phyloP scores from a whole-genome alignment of 1,284 basidiomycete genomes.

The Boletus smithii region DNA sequence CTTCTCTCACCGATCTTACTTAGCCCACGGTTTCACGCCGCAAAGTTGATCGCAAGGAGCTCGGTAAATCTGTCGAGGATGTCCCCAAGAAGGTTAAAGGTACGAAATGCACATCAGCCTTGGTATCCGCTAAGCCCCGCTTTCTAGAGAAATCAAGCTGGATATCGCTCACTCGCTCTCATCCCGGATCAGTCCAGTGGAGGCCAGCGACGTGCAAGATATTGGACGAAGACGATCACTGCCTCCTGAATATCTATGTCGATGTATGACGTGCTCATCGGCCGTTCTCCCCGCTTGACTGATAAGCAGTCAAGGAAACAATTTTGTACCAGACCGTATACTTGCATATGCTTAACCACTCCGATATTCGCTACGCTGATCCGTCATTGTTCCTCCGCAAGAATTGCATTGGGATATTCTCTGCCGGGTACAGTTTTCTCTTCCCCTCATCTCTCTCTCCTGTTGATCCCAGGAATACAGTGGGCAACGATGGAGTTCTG shows the following conservation, averaged over 20 bases:
- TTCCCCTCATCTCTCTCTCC: slow-evolving; percentile 5
- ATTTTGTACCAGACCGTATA: slow-evolving; percentile 69
- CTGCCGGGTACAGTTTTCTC: slow-evolving; percentile 44
- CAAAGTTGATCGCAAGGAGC: slow-evolving; percentile 56
- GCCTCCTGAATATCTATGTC: slow-evolving; percentile 66
- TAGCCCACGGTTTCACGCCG: slow-evolving; percentile 43
- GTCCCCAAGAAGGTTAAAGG: slow-evolving; percentile 51
- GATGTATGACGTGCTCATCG: slow-evolving; percentile 47
- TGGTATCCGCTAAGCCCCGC: slow-evolving; percentile 2
- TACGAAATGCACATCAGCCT: slow-evolving; percentile 21
- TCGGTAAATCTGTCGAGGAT: slow-evolving; percentile 34
- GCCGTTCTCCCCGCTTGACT: slow-evolving; percentile 5
- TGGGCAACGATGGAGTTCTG: slow-evolving; percentile 58
- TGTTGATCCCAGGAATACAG: slow-evolving; percentile 35
- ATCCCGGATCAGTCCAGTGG: slow-evolving; percentile 59
- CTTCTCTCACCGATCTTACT: slow-evolving; percentile 3
- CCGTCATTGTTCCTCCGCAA: slow-evolving; percentile 68
- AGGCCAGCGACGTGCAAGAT: slow-evolving; percentile 66
- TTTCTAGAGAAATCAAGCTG: slow-evolving; percentile 63
- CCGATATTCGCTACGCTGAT: slow-evolving; percentile 69
- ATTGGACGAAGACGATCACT: slow-evolving; percentile 61
- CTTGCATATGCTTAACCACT: slow-evolving; percentile 67
- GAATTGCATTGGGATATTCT: slow-evolving; percentile 68
- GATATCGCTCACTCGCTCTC: slow-evolving; percentile 55
- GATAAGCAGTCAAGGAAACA: slow-evolving; percentile 48